These are phyloP conservation scores for Solanum etuberosum DNA, from an alignment of 257 asterid genomes.

Conservation along the genomic window DNA sequence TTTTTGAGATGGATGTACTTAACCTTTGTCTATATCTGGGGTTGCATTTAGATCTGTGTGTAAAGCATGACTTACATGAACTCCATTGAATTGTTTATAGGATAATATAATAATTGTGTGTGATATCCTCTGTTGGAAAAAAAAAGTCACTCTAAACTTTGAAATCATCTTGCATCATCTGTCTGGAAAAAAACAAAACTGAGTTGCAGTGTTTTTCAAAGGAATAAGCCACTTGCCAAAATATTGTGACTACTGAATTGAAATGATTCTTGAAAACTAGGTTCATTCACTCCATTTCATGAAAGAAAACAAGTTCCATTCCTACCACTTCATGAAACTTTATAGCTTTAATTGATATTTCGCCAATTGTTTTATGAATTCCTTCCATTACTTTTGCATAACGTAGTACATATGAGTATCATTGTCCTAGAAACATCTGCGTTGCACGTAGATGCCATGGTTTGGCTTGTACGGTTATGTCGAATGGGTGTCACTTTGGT, in stretches of 20 bases:
- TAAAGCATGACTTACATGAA: neutral
- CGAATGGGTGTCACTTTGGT: neutral
- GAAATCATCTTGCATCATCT: neutral
- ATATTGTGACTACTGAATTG: neutral
- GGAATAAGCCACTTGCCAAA: neutral
- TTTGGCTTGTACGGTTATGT: neutral
- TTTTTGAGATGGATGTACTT: neutral
- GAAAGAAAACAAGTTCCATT: neutral
- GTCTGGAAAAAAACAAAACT: neutral
- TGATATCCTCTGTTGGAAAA: neutral
- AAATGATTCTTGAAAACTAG: neutral
- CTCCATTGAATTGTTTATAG: neutral
- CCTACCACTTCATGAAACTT: neutral
- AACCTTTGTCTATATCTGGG: neutral
- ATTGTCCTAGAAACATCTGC: neutral
- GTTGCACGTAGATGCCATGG: neutral
- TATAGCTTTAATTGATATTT: neutral
- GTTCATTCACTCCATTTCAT: neutral
- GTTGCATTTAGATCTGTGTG: neutral
- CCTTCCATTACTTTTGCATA: neutral
- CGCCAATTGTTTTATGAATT: neutral
- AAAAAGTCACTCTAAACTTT: neutral
- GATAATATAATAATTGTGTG: neutral
- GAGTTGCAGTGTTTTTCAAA: neutral
- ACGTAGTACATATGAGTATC: neutral